A percentile compares a stretch with the other conserved stretches of the same genome.
These are phyloP conservation scores for Talaromyces adpressus DNA, from an alignment of 495 filamentous ascomycete genomes.

Conservation along the genomic window DNA sequence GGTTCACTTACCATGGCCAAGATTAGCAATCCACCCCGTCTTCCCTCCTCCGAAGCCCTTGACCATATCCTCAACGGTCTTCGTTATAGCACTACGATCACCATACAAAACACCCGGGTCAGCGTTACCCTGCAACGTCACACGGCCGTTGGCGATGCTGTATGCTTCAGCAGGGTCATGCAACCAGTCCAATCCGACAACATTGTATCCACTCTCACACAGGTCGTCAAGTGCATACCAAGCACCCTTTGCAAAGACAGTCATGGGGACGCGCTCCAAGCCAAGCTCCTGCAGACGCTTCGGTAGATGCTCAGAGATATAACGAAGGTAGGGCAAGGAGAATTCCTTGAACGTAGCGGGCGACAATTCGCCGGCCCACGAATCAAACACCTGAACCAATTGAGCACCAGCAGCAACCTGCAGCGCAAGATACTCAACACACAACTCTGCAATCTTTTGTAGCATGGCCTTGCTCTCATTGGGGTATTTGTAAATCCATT, in stretches of 20 bases:
- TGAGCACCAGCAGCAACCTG: slow-evolving; percentile 89
- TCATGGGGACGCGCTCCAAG: slow-evolving; percentile 84
- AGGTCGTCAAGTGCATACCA: slow-evolving; percentile 89
- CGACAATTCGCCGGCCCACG: slow-evolving; percentile 91
- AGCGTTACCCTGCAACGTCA: slow-evolving; percentile 88
- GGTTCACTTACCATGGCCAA: slow-evolving; percentile 69
- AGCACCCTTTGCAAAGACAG: slow-evolving; percentile 99
- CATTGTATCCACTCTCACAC: slow-evolving; percentile 84
- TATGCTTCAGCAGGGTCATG: slow-evolving; percentile 82
- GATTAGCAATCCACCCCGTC: slow-evolving; percentile 80
- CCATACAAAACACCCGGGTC: slow-evolving; percentile 93
- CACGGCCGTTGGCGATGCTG: slow-evolving; percentile 63
- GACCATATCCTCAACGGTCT: slow-evolving; percentile 75
- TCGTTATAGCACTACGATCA: slow-evolving; percentile 67
- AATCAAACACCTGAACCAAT: slow-evolving; percentile 97
- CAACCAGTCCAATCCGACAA: slow-evolving; percentile 91
- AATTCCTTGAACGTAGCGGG: slow-evolving; percentile 76
- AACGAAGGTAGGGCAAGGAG: slow-evolving; percentile 74
- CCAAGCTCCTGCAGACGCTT: slow-evolving; percentile 61
- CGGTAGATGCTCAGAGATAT: slow-evolving; percentile 76
- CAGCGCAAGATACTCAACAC: slow-evolving; percentile 85
- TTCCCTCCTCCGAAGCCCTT: slow-evolving; percentile 80
- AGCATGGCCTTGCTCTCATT: slow-evolving; percentile 71
- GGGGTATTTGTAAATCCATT: slow-evolving; percentile 89
- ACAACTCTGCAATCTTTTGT: slow-evolving; percentile 85